Conservation (phyloP, 352 stramenopile genomes). For the Phytophthora ramorum region DNA sequence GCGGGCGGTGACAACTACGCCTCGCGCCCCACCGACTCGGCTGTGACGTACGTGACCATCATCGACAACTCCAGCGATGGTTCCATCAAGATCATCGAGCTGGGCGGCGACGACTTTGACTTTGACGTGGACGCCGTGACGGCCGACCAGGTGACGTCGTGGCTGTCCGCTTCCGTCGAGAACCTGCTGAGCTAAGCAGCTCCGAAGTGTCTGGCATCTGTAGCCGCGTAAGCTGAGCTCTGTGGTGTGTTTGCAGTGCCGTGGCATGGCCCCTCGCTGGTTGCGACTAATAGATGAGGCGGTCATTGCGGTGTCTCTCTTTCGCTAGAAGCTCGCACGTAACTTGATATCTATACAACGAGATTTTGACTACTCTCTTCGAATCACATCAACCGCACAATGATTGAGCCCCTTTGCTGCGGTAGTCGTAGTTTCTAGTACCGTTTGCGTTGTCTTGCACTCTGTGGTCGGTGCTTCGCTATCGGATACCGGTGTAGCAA, state of each 20-base stretch:
- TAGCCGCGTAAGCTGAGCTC: slow-evolving; percentile 3
- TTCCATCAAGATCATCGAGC: slow-evolving; percentile 55
- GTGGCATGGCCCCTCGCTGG: slow-evolving; percentile 4
- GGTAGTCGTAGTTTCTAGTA: too few species aligned
- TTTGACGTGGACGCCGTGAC: slow-evolving; percentile 44
- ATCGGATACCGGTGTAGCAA: too few species aligned
- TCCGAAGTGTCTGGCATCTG: not conserved
- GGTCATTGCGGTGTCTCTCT: slow-evolving; percentile 4
- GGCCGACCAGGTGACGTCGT: slow-evolving; percentile 37
- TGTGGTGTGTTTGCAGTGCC: slow-evolving; percentile 18
- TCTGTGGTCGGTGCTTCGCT: too few species aligned
- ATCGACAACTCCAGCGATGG: slow-evolving; percentile 52
- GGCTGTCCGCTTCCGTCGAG: slow-evolving; percentile 45
- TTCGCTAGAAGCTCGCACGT: slow-evolving; percentile 9
- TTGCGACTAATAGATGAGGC: slow-evolving; percentile 26
- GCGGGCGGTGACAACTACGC: slow-evolving; percentile 59
- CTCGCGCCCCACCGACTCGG: slow-evolving; percentile 35
- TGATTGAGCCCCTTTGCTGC: too few species aligned
- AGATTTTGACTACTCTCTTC: slow-evolving; percentile 14
- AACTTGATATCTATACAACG: slow-evolving; percentile 27
- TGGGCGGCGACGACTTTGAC: slow-evolving; percentile 54
- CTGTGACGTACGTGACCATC: slow-evolving; percentile 67
- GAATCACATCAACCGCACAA: not conserved
- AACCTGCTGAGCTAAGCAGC: slow-evolving; percentile 40
- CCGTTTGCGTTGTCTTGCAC: too few species aligned